These are phyloP conservation scores for Salvia rosmarinus DNA, from an alignment of 257 asterid genomes.

Conservation along the genomic window DNA sequence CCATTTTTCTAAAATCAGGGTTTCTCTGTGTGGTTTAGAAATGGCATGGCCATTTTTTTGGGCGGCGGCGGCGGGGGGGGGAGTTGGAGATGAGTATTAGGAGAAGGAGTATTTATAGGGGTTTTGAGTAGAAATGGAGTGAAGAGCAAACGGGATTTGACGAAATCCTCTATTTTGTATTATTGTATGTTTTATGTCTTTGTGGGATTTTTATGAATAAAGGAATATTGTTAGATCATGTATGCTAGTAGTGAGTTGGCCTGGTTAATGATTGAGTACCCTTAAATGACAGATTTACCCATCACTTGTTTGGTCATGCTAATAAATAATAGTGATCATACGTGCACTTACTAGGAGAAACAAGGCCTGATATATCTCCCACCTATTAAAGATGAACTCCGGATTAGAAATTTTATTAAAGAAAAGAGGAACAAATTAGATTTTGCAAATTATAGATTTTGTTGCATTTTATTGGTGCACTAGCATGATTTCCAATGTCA, in stretches of 20 bases:
- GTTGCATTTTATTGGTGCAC: neutral
- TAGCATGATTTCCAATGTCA: neutral
- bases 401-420: too few relatives aligned
- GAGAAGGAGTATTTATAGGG: constrained; percentile 46
- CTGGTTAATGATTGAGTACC: constrained; percentile 45
- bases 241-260: constrained; percentile 23
- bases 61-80: constrained; percentile 22
- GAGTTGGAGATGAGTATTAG: constrained; percentile 5
- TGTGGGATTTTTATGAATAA: neutral
- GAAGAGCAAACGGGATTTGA: neutral
- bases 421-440: too few relatives aligned
- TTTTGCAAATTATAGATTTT: too few relatives aligned
- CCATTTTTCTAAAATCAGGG: constrained; percentile 35
- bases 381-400: neutral
- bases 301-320: neutral
- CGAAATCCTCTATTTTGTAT: neutral
- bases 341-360: neutral
- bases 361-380: neutral
- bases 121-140: neutral
- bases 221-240: neutral
- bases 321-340: neutral
- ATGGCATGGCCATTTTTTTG: constrained; percentile 40
- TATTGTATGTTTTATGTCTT: neutral
- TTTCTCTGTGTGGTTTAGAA: constrained; percentile 32
- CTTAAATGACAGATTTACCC: constrained; percentile 24